These are phyloP conservation scores for Wickerhamomyces bovis DNA, from an alignment of 805 yeast species.

Conservation along the genomic window DNA sequence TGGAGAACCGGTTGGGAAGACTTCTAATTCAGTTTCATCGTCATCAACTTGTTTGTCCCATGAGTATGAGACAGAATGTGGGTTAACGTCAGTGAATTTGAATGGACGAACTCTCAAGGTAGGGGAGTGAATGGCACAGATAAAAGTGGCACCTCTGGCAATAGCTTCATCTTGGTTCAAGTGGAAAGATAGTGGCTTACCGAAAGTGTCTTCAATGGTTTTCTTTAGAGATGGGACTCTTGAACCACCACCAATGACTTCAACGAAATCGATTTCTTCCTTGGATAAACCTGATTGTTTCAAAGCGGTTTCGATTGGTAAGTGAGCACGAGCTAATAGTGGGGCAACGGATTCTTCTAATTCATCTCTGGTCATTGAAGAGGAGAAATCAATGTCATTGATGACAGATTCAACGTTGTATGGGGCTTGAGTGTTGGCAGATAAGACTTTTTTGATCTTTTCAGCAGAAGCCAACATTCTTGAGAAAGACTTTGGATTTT, in stretches of 20 bases:
- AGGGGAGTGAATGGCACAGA: constrained; percentile 98
- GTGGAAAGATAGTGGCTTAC: constrained; percentile 84
- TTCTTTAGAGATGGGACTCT: constrained; percentile 93
- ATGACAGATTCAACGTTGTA: constrained; percentile 92
- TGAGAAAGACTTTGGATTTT: constrained; percentile 91
- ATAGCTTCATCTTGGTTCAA: constrained; percentile 98
- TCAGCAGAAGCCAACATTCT: constrained; percentile 91
- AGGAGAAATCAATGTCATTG: constrained; percentile 94
- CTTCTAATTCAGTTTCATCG: constrained; percentile 84
- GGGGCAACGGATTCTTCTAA: constrained; percentile 87
- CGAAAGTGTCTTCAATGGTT: constrained; percentile 71
- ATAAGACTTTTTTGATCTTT: constrained; percentile 88
- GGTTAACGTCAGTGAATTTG: constrained; percentile 94
- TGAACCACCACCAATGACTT: constrained; percentile 96
- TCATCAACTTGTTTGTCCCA: constrained; percentile 96
- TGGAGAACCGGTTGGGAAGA: constrained; percentile 88
- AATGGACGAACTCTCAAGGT: constrained; percentile 97
- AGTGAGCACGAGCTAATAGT: constrained; percentile 64
- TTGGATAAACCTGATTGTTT: constrained; percentile 66
- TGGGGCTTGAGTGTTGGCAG: constrained; percentile 94
- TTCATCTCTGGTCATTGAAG: constrained; percentile 84
- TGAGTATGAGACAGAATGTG: constrained; percentile 84
- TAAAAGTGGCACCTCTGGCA: constrained; percentile 98
- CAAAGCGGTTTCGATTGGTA: constrained; percentile 79
- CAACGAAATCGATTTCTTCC: constrained; percentile 82